Base-by-base conservation (phyloP, 495 filamentous ascomycete species). In the Aspergillus steynii region DNA sequence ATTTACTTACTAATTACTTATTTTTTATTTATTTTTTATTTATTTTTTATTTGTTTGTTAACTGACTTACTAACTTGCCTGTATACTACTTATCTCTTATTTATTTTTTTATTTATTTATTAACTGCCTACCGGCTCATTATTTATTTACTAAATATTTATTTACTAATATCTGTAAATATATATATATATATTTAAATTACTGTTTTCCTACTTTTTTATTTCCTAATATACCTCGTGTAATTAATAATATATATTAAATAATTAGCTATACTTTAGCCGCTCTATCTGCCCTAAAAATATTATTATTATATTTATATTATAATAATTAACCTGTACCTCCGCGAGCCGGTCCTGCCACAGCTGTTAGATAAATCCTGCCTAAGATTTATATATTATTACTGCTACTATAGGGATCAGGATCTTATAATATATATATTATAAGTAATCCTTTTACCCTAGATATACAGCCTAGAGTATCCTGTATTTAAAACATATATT, bases 161-260 rank as follows among this genome's bases (percentile, higher is more conserved):
- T 46, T 7, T 46, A 46, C 7, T 46, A 46, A 7, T 7, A 46
- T 46, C 42, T 15, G 42, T 15, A 46, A 15, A 7, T 7, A 7
- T 7, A 46, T 46, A 46, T 46, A 46, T 46, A 46, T 46, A 46
- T 46, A 46, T 46, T 46, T 15, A 7, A 46, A 46, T n/a, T n/a
- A n/a, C n/a, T n/a, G n/a, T n/a, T n/a, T n/a, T n/a, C n/a, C n/a
- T n/a, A 46, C 15, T 26, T 14, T 28, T 52, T 4, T 6, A 52
- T 26, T 12, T n/a, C n/a, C 26, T 28, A n/a, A 27, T 29, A 52
- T 25, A 52, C 10, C n/a, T 27, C 27, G 2, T n/a, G 50, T 4
- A 52, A n/a, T n/a, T n/a, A 52, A 12, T n/a, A 52, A 52, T 52
- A 52, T 29, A 26, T 29, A 52, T 52, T n/a, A 28, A 52, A 52